A percentile compares a stretch with the other conserved stretches of the same genome.
phyloP scores from a whole-genome alignment of 805 yeast species.

The Ascoidea rubescens region DNA sequence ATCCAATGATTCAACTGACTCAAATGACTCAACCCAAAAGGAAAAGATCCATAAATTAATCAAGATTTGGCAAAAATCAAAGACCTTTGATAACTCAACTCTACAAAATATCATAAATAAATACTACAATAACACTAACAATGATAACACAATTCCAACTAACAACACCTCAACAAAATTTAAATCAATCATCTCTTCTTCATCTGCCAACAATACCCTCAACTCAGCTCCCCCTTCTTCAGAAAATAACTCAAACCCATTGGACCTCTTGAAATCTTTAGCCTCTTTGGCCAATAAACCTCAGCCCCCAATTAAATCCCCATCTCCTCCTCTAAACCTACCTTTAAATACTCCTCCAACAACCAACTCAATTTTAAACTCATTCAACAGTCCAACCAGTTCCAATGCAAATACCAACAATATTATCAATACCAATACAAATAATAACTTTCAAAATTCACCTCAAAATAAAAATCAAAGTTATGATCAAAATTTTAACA shows the following conservation, averaged over 20 bases:
- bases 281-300: constrained; percentile 46
- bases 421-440: constrained; percentile 13
- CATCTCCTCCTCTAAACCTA: too few relatives aligned
- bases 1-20: constrained; percentile 20
- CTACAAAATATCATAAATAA: constrained; percentile 43
- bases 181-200: constrained; percentile 34
- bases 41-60: constrained; percentile 74
- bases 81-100: constrained; percentile 50
- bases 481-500: not conserved
- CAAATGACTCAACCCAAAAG: constrained; percentile 33
- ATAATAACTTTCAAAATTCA: constrained; percentile 10
- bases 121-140: constrained; percentile 27
- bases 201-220: constrained; percentile 15
- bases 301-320: too few relatives aligned
- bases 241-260: constrained; percentile 31
- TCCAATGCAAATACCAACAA: not conserved
- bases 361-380: too few relatives aligned
- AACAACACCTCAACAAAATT: constrained; percentile 58
- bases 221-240: constrained; percentile 13
- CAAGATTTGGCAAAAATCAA: constrained; percentile 85
- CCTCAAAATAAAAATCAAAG: constrained; percentile 10
- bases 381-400: too few relatives aligned
- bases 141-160: constrained; percentile 13
- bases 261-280: constrained; percentile 54
- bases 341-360: too few relatives aligned